Evolutionary conservation across 2,329 filamentous ascomycete species (phyloP).

Genomic region (Alternaria metachromatica): DNA sequence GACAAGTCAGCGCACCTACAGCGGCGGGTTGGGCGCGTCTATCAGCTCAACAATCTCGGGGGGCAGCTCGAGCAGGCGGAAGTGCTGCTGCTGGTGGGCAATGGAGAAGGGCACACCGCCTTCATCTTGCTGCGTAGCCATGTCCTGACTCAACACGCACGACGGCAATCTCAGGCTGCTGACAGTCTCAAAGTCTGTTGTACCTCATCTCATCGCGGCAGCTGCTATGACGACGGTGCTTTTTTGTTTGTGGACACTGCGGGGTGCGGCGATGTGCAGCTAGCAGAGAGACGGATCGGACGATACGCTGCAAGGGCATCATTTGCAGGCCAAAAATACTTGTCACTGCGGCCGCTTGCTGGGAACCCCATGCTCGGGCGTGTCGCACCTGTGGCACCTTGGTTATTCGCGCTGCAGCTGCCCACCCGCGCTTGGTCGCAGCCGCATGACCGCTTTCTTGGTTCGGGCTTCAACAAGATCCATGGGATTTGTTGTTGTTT

Average conservation of each 20-base stretch:
- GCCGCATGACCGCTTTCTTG: slow-evolving; percentile 30
- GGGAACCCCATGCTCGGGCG: slow-evolving; percentile 21
- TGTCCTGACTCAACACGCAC: not conserved
- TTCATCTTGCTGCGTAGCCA: slow-evolving; percentile 54
- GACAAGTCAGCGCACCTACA: slow-evolving; percentile 44
- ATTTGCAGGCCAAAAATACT: slow-evolving; percentile 26
- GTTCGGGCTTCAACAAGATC: slow-evolving; percentile 16
- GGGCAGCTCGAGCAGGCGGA: slow-evolving; percentile 67
- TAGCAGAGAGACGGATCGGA: slow-evolving; percentile 3
- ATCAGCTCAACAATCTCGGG: slow-evolving; percentile 63
- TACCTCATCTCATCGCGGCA: not conserved
- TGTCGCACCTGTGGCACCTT: slow-evolving; percentile 35
- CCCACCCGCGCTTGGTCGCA: slow-evolving; percentile 33
- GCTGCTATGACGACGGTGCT: slow-evolving; percentile 13
- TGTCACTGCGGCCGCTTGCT: slow-evolving; percentile 12
- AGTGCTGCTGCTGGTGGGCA: slow-evolving; percentile 57
- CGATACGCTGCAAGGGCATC: slow-evolving; percentile 8
- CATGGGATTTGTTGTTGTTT: slow-evolving; percentile 10
- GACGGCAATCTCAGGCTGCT: not conserved
- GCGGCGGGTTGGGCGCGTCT: slow-evolving; percentile 53
- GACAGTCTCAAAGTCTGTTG: not conserved
- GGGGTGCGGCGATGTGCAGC: slow-evolving; percentile 10
- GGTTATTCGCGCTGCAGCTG: slow-evolving; percentile 32
- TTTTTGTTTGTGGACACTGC: slow-evolving; percentile 11
- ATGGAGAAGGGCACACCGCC: slow-evolving; percentile 53